Conservation (phyloP, 352 stramenopile species). For the Aphanomyces euteiches region DNA sequence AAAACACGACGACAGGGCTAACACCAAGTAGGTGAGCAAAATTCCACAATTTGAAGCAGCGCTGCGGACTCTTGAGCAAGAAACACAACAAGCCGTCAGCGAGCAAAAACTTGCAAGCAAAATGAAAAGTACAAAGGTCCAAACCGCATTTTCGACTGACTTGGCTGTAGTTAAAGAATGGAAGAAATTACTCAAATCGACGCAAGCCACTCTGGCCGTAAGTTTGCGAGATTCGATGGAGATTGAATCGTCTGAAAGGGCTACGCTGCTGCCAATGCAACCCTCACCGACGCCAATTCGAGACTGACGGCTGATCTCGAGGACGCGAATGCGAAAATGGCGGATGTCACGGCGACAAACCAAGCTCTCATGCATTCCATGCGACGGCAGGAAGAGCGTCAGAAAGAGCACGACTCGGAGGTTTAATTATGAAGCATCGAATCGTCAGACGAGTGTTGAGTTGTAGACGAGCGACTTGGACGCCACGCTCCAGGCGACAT, state of each 20-base stretch:
- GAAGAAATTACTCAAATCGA: constrained; percentile 50
- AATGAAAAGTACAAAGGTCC: constrained; percentile 7
- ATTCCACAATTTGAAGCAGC: constrained; percentile 49
- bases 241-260: constrained; percentile 14
- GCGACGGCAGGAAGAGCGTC: constrained; percentile 65
- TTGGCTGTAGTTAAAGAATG: constrained; percentile 35
- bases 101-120: constrained; percentile 45
- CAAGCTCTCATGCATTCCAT: constrained; percentile 58
- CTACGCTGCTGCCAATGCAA: constrained; percentile 36
- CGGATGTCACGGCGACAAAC: constrained; percentile 50
- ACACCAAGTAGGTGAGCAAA: constrained; percentile 40
- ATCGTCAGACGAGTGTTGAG: constrained; percentile 50
- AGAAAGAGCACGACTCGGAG: constrained; percentile 22
- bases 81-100: constrained; percentile 58
- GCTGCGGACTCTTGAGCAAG: constrained; percentile 55
- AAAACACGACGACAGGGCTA: constrained; percentile 25
- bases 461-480: constrained; percentile 43
- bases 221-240: background rate
- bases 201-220: constrained; percentile 51
- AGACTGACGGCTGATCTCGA: constrained; percentile 28
- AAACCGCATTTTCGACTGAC: too few species aligned
- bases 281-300: constrained; percentile 35
- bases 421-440: background rate
- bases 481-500: constrained; percentile 47
- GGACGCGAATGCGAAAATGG: background rate